Evolutionary conservation across 768 basidiomycete species (phyloP), one percentile per base, ranked within the genome.

Genomic region (Podaxis mareebaensis): DNA sequence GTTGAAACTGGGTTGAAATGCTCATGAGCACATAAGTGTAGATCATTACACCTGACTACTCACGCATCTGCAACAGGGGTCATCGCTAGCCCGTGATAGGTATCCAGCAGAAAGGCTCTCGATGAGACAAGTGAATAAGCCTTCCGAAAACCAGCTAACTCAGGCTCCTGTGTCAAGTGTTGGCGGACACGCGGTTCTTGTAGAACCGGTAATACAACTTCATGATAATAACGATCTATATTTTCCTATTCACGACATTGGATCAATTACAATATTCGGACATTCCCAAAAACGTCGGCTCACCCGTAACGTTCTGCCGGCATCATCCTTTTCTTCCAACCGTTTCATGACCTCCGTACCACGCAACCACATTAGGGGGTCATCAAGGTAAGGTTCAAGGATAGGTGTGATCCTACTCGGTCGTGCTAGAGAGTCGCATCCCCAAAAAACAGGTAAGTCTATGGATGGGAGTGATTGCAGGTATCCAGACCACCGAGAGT

Each of bases 11-110:
- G 38, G 28, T 55, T 53, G 15, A 33, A 30, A 69, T 62, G 36
- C 52, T 49, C 65, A n/a, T 67, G 38, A 36, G 30, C 54, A 56
- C 53, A 20, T 22, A 65, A 48, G 15, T 30, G 53, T 54, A 53
- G 64, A 1, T 54, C 55, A 39, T 17, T 7, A 30, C 6, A 17
- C 58, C 49, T 60, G 20, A 39, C 22, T 12, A 82, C 88, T 73
- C 71, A 92, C 90, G 83, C 83, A 76, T 95, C 94, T 36, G 92
- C 92, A 66, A 94, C 83, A 3, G 94, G 93, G 20, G 93, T 91
- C 83, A 96, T 90, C 1, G 90, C 83, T 17, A 95, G 77, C 5
- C 86, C 86, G 71, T 93, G 92, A 70, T 86, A 95, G 6, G 84
- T 81, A 73, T 96, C 94, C 64, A 94, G 85, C 64, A 92, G 78